Evolutionary conservation across 441 rosid species (phyloP), one percentile per base, ranked within the genome.

Genomic region (Gossypium lobatum): DNA sequence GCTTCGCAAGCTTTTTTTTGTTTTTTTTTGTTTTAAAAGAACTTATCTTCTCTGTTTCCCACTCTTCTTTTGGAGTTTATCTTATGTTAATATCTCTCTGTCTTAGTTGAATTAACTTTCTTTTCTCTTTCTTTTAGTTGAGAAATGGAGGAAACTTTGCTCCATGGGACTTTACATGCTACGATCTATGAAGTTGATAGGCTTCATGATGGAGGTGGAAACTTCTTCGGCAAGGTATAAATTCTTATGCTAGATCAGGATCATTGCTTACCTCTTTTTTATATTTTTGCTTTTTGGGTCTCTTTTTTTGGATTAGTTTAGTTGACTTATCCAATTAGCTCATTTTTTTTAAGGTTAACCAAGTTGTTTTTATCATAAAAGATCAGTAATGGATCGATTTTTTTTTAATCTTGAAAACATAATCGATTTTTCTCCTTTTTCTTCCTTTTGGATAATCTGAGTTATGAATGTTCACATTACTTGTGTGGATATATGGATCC

Each of bases 111-210:
- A 26, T 57, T 61, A 68, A 18, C 31, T 55, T 42, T 37, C n/a
- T 5, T 17, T 53, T 14, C 20, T 66, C 25, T 6, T 28, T 69
- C 31, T 37, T 20, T 31, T 76, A 89, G 95, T 87, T 82, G 80
- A 77, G 63, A 76, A 80, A 95, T 95, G 99, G 92, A 89, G 76
- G 91, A 85, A 78, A 86, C 81, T 72, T 76, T 83, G 79, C 77
- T 95, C 61, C 98, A 95, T 66, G 98, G 99, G 6, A 91, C 89
- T 71, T 81, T 95, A 70, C 99, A 95, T 70, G 98, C 75, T 50
- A 91, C 98, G 60, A 80, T 95, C 89, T 95, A 86, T 76, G 98
- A 95, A 76, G 92, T 86, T 54, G 95, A 95, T 77, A 77, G 75
- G 13, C 87, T 93, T 60, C 83, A 81, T 14, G 46, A 70, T 3